These are phyloP conservation scores for Noccaea caerulescens DNA, from an alignment of 345 rosid species.

Conservation along the genomic window DNA sequence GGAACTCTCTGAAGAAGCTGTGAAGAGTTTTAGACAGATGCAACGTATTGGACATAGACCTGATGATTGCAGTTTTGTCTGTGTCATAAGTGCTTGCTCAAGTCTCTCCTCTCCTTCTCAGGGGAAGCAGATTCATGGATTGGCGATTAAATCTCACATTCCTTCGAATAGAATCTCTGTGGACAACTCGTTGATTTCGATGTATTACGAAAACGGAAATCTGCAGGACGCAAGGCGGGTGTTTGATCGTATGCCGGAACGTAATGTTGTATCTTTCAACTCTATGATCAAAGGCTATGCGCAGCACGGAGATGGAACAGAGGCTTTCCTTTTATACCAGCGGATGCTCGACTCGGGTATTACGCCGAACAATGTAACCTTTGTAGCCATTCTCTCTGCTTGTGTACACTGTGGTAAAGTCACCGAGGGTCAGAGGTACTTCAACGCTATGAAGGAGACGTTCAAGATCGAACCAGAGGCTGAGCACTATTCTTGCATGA, in stretches of 20 bases:
- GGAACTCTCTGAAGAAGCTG: constrained; percentile 71
- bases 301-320: constrained; percentile 67
- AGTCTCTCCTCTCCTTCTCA: constrained; percentile 74
- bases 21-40: constrained; percentile 64
- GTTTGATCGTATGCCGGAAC: constrained; percentile 74
- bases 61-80: constrained; percentile 89
- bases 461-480: constrained; percentile 79
- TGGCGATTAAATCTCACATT: constrained; percentile 68
- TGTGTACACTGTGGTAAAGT: constrained; percentile 87
- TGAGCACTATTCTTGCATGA: constrained; percentile 91
- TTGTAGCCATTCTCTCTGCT: constrained; percentile 81
- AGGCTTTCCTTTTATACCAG: constrained; percentile 62
- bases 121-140: constrained; percentile 82
- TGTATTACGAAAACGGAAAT: constrained; percentile 81
- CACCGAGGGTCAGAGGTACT: constrained; percentile 61
- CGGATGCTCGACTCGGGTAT: constrained; percentile 61
- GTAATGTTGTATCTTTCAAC: constrained; percentile 67
- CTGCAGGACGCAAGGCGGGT: constrained; percentile 64
- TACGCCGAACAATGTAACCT: constrained; percentile 74
- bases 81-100: constrained; percentile 77
- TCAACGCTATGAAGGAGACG: constrained; percentile 66
- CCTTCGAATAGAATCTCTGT: constrained; percentile 69
- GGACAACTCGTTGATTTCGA: constrained; percentile 67
- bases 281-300: constrained; percentile 86
- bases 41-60: constrained; percentile 64